Conservation (phyloP, 345 rosid genomes). For the Salix suchowensis region DNA sequence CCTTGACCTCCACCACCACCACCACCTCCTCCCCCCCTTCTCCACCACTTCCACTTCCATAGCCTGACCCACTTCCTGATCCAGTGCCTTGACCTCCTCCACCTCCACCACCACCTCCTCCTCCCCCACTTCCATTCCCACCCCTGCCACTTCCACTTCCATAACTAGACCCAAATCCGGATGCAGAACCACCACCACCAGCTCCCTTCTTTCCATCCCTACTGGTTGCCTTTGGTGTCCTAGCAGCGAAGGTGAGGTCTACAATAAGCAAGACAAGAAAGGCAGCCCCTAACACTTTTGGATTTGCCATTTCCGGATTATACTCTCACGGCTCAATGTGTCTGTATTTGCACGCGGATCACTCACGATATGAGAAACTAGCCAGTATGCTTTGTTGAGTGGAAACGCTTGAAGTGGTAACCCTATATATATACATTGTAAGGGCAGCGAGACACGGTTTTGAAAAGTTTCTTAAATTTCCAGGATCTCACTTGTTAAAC, state of each 20-base stretch:
- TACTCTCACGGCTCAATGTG: background rate
- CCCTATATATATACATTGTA: conserved; percentile 11
- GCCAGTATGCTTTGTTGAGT: background rate
- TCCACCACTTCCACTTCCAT: background rate
- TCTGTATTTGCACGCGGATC: background rate
- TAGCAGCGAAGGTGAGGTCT: conserved; percentile 43
- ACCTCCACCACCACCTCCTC: conserved; percentile 27
- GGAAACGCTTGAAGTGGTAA: background rate
- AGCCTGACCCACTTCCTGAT: too few species aligned
- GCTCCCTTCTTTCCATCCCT: conserved; percentile 43
- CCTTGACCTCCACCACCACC: conserved; percentile 15
- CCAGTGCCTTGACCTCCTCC: background rate
- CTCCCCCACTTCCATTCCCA: background rate
- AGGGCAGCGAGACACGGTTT: background rate
- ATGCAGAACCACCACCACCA: conserved; percentile 24
- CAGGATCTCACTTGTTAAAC: conserved; percentile 1
- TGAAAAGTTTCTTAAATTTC: background rate
- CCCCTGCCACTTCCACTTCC: background rate
- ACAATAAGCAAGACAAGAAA: conserved; percentile 39
- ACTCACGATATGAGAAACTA: background rate
- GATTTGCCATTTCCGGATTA: conserved; percentile 16
- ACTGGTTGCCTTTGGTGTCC: conserved; percentile 20
- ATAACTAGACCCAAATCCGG: background rate
- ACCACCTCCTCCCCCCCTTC: background rate
- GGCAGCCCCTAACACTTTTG: conserved; percentile 34